Conservation (phyloP, 768 basidiomycete species). For the Trametes cubensis region DNA sequence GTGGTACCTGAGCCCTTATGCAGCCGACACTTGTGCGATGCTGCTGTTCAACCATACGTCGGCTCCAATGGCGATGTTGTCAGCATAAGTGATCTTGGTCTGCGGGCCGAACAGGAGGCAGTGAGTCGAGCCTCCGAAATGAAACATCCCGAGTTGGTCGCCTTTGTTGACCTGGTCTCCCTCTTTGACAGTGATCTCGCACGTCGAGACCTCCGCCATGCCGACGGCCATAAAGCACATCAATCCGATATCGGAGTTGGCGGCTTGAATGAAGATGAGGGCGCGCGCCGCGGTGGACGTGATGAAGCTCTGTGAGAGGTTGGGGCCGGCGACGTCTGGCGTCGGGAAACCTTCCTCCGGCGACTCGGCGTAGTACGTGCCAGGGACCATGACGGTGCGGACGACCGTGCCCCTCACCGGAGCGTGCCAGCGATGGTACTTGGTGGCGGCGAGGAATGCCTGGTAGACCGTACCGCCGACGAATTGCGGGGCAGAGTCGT, state of each 20-base stretch:
- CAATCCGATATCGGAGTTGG: conserved; percentile 53
- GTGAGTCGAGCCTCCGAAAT: conserved; percentile 62
- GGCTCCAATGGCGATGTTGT: not conserved
- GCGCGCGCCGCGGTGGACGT: conserved; percentile 50
- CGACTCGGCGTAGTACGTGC: conserved; percentile 51
- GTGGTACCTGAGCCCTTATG: no score
- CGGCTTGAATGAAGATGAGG: conserved; percentile 57
- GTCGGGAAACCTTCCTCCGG: conserved; percentile 31
- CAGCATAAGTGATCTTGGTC: conserved; percentile 22
- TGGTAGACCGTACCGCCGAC: conserved; percentile 57
- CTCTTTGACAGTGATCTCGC: conserved; percentile 48
- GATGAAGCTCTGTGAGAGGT: conserved; percentile 44
- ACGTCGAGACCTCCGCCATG: conserved; percentile 67
- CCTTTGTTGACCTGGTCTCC: conserved; percentile 53
- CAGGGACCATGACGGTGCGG: conserved; percentile 48
- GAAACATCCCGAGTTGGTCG: conserved; percentile 63
- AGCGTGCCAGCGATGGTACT: conserved; percentile 67
- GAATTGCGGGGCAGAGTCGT: conserved; percentile 44
- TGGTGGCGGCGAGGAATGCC: conserved; percentile 55
- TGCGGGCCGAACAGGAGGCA: conserved; percentile 48
- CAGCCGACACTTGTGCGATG: conserved; percentile 14
- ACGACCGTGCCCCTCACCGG: conserved; percentile 53
- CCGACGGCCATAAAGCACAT: conserved; percentile 62
- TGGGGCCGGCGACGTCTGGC: conserved; percentile 30
- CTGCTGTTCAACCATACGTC: conserved; percentile 19